Evolutionary conservation across 306 rosid genomes (phyloP).

Genomic region (Prunus campanulata): DNA sequence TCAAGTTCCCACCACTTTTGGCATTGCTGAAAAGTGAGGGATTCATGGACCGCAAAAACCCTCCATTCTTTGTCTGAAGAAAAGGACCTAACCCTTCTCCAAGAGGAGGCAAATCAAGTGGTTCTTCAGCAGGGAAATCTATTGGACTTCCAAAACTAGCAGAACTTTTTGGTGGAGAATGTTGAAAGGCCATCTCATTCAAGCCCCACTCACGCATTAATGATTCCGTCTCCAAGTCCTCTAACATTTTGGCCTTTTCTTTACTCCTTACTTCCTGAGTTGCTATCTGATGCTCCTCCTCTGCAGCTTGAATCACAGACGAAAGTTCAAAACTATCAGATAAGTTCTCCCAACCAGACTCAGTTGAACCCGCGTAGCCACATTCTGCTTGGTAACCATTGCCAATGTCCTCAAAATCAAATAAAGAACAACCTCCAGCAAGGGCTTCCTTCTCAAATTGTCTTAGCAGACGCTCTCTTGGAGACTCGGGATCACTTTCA

Average conservation of each 20-base stretch:
- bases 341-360: constrained; percentile 36
- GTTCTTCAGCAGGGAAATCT: constrained; percentile 46
- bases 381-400: constrained; percentile 34
- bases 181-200: constrained; percentile 76
- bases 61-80: constrained; percentile 80
- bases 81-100: constrained; percentile 81
- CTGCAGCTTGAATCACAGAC: constrained; percentile 42
- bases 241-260: constrained; percentile 61
- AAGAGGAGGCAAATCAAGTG: constrained; percentile 62
- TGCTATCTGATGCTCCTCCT: constrained; percentile 42
- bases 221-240: constrained; percentile 80
- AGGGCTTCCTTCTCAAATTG: constrained; percentile 75
- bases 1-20: constrained; percentile 63
- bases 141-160: constrained; percentile 71
- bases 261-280: constrained; percentile 44
- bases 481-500: constrained; percentile 77
- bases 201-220: constrained; percentile 86
- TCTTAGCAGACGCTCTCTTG: constrained; percentile 81
- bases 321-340: constrained; percentile 37
- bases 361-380: constrained; percentile 25
- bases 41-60: constrained; percentile 76
- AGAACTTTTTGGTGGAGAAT: constrained; percentile 59
- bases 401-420: constrained; percentile 41
- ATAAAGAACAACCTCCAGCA: constrained; percentile 67
- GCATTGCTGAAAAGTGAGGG: constrained; percentile 65